phyloP scores from a whole-genome alignment of 495 filamentous ascomycete genomes.

The Hypoxylon trugodes region DNA sequence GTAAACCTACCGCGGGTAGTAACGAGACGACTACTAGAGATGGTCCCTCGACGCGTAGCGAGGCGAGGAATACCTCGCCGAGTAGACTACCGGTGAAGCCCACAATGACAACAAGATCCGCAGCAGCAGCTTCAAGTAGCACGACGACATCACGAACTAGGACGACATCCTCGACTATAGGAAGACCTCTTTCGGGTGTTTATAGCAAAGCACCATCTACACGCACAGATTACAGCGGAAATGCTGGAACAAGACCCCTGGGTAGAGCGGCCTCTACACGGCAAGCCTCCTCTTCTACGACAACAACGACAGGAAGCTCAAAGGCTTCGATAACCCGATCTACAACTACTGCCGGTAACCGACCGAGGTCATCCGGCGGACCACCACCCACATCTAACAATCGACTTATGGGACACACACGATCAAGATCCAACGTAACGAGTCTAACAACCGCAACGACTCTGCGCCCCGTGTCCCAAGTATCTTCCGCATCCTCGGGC shows the following conservation, averaged over 20 bases:
- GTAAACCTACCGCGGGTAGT: slow-evolving; percentile 45
- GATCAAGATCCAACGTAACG: slow-evolving; percentile 55
- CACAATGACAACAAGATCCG: slow-evolving; percentile 40
- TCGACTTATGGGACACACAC: slow-evolving; percentile 33
- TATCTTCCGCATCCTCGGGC: slow-evolving; percentile 34
- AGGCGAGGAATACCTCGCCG: slow-evolving; percentile 48
- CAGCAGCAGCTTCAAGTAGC: slow-evolving; percentile 36
- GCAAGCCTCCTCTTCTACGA: slow-evolving; percentile 31
- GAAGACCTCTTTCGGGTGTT: slow-evolving; percentile 19
- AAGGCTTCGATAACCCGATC: slow-evolving; percentile 39
- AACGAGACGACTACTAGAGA: slow-evolving; percentile 20
- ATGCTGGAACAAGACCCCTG: slow-evolving; percentile 28
- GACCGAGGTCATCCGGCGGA: slow-evolving; percentile 37
- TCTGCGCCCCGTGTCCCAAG: slow-evolving; percentile 52
- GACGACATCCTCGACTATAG: slow-evolving; percentile 20
- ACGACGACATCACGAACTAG: slow-evolving; percentile 34
- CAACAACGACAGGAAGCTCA: slow-evolving; percentile 23
- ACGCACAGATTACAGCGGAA: slow-evolving; percentile 12
- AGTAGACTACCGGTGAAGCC: slow-evolving; percentile 59
- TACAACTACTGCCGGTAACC: slow-evolving; percentile 9
- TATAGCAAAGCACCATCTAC: slow-evolving; percentile 26
- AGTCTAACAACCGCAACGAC: slow-evolving; percentile 52
- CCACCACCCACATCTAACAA: slow-evolving; percentile 19
- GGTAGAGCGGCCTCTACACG: slow-evolving; percentile 34
- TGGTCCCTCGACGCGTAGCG: slow-evolving; percentile 14